Evolutionary conservation across 2,329 filamentous ascomycete species (phyloP), one percentile per base, ranked within the genome.

Genomic region (Microdochium nivale): DNA sequence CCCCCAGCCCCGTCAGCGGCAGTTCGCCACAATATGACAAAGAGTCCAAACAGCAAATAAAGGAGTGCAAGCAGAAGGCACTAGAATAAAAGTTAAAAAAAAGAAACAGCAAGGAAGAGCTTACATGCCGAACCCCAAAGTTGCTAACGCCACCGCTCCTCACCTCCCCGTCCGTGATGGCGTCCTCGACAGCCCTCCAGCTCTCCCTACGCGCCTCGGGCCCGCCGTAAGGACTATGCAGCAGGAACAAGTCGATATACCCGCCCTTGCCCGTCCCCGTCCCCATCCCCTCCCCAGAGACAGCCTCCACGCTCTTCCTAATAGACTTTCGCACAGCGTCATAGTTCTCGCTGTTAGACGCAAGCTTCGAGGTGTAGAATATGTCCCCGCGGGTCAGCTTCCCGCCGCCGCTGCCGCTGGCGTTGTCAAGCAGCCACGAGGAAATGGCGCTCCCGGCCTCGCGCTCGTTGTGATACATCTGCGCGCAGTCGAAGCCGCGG

Each of bases 281-380:
- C 16, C 35, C 35, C 21, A n/a, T 23, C 7, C 35, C 21, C 16
- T 23, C 35, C 7, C 35, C 35, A 14, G 35, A n/a, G 5, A 43
- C 35, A n/a, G 78, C 77, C 47, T 81, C 75, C 3, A 90, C 74
- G 27, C 80, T 86, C 62, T 79, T 65, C 55, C 75, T 80, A 56
- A 94, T 88, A 0, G 85, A 83, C 54, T 70, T 71, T 49, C 84
- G 78, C 24, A 87, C 87, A 3, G 73, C 70, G n/a, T 86, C 78
- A 65, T 91, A 92, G 3, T 77, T 77, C 1, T 74, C 74, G 59
- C 70, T 71, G 62, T 84, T 88, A 53, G 76, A 81, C 1, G 81
- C 82, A 14, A 94, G 76, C 70, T 94, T 95, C 33, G 84, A 86
- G 0, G 88, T 94, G 65, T 88, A 91, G 67, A 88, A 88, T 50